Percentiles rank a stretch among this genome's conserved stretches.
phyloP scores from a whole-genome alignment of 805 yeast genomes.

The Hanseniaspora taiwanica region DNA sequence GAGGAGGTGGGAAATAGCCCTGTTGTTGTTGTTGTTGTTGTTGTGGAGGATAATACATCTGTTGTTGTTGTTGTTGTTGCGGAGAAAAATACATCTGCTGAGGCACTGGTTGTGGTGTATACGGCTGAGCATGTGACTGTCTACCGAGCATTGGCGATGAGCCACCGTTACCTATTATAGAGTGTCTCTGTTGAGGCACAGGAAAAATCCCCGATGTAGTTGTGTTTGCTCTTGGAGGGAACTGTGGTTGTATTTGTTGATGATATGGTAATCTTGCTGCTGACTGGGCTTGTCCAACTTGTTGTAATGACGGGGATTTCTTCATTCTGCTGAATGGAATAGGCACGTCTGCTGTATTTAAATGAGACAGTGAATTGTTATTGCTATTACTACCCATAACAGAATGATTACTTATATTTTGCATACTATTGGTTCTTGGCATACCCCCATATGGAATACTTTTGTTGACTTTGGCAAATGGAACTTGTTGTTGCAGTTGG shows the following conservation, averaged over 20 bases:
- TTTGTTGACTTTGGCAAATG: background rate
- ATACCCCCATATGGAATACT: background rate
- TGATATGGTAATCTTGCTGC: background rate
- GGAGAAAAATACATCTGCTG: background rate
- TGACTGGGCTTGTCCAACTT: background rate
- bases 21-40: background rate
- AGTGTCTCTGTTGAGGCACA: slow-evolving; percentile 1
- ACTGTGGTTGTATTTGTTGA: background rate
- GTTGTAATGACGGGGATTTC: background rate
- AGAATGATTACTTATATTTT: background rate
- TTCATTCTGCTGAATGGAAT: background rate
- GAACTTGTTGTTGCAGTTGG: background rate
- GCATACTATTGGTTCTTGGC: background rate
- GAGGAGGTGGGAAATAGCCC: too few relatives aligned
- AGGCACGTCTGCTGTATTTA: background rate
- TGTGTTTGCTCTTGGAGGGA: background rate
- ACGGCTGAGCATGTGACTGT: background rate
- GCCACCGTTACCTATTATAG: background rate
- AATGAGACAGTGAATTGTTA: background rate
- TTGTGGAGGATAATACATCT: background rate
- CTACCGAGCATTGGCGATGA: background rate
- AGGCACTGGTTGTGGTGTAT: background rate
- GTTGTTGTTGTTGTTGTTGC: background rate
- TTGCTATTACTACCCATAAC: too few relatives aligned
- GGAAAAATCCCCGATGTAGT: background rate